These are phyloP conservation scores for Lasiodiplodia theobromae DNA, from an alignment of 2,329 filamentous ascomycete species.

Conservation along the genomic window DNA sequence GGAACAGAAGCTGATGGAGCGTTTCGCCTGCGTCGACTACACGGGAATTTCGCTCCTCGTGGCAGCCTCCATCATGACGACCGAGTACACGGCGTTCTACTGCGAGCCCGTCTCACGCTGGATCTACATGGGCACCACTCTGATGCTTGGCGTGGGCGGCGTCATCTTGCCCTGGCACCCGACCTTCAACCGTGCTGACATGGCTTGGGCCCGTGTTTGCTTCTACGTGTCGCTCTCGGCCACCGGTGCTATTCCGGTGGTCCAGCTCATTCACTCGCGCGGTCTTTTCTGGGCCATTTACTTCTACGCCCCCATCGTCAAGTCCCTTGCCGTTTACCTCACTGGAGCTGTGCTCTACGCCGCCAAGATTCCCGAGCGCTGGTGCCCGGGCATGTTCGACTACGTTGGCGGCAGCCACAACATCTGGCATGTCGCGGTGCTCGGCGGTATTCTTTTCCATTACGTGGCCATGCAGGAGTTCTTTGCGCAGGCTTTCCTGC, in stretches of 20 bases:
- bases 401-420: conserved; percentile 97
- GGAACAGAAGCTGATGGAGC: conserved; percentile 85
- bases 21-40: conserved; percentile 98
- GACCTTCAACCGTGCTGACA: conserved; percentile 88
- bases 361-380: conserved; percentile 89
- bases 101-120: conserved; percentile 89
- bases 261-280: conserved; percentile 81
- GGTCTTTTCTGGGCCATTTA: conserved; percentile 81
- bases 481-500: conserved; percentile 67
- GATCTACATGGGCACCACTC: conserved; percentile 84
- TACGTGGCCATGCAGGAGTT: conserved; percentile 96
- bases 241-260: conserved; percentile 87
- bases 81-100: conserved; percentile 98
- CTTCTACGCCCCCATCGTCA: conserved; percentile 87
- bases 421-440: conserved; percentile 93
- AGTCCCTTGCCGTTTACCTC: conserved; percentile 87
- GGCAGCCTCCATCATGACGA: conserved; percentile 95
- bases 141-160: conserved; percentile 80
- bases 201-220: conserved; percentile 89
- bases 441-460: conserved; percentile 96
- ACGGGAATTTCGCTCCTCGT: conserved; percentile 96
- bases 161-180: conserved; percentile 96
- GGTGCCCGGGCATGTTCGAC: conserved; percentile 91
- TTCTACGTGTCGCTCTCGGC: conserved; percentile 89
- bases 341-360: conserved; percentile 86